Conservation (phyloP, 225 moss, liverwort and hornwort species). For the Rhytidiadelphus loreus region DNA sequence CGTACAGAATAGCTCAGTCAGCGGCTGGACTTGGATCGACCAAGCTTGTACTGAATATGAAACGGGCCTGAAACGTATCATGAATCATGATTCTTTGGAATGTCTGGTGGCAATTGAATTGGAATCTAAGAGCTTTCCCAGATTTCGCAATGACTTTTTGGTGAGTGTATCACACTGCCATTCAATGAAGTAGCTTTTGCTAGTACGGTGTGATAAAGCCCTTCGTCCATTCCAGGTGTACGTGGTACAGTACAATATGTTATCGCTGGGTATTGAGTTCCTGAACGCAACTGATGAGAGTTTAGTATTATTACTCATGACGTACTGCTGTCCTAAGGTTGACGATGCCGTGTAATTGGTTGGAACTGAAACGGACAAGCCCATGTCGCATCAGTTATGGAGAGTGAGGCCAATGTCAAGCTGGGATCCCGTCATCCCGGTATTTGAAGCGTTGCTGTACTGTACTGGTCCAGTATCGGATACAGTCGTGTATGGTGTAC, state of each 20-base stretch:
- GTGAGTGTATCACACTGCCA: neutral
- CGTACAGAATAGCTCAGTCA: neutral
- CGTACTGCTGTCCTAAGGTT: neutral
- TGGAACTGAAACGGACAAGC: neutral
- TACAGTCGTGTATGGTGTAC: neutral
- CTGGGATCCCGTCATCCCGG: neutral
- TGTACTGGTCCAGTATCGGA: neutral
- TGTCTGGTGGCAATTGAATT: neutral
- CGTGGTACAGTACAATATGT: neutral
- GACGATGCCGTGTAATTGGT: neutral
- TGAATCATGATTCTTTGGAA: neutral
- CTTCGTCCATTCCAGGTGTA: neutral
- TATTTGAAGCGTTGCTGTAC: neutral
- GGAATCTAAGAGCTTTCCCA: neutral
- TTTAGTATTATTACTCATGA: neutral
- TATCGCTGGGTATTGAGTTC: neutral
- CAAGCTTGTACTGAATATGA: slow-evolving; percentile 3
- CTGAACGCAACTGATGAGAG: neutral
- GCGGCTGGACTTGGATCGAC: neutral
- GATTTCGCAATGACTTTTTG: neutral
- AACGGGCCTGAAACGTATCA: neutral
- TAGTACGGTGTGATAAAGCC: neutral
- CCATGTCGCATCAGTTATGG: neutral
- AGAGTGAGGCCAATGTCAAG: neutral
- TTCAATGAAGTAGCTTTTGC: neutral